Evolutionary conservation across 306 rosid genomes (phyloP), one percentile per base, ranked within the genome.

Genomic region (Vigna nakashimae): DNA sequence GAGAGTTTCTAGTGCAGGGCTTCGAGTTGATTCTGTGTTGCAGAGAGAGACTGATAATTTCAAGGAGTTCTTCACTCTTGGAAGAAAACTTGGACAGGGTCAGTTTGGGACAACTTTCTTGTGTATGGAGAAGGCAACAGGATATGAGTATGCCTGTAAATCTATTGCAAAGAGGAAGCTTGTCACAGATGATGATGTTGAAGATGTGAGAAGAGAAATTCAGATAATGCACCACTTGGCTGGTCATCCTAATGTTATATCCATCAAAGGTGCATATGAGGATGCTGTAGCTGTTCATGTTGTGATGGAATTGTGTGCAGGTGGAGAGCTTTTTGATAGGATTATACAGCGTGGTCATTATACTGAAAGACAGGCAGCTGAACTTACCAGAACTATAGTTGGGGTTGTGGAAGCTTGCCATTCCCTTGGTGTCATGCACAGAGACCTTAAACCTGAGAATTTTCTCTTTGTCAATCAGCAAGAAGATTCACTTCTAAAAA

Each of bases 181-280:
- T 46, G 67, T 96, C 24, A 86, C 87, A 0, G 91, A 87, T 13
- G 98, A 96, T 2, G 99, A 96, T 86, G 98, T 96, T 36, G 99
- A 92, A 84, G 98, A 96, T 74, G 99, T 96, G 85, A 88, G 99
- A 80, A 87, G 99, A 84, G 99, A 96, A 73, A 93, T 96, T 93
- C 98, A 96, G 92, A 96, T 96, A 74, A 96, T 96, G 99, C 99
- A 96, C 74, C 99, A 96, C 86, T 84, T 96, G 87, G 84, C 93
- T 1, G 99, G 96, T 18, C 96, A 92, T 77, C 90, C 93, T 11
- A 91, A 96, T 76, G 99, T 96, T 74, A 91, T 96, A 87, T 91
- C 98, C 12, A 96, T 96, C 69, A 96, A 87, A 86, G 99, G 91
- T 67, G 97, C 99, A 60, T 96, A 90, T 67, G 99, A 96, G 87